A percentile compares a stretch with the other conserved stretches of the same genome.
Evolutionary conservation across 176 grass and related monocot species (phyloP).

Genomic region (Cocos nucifera): DNA sequence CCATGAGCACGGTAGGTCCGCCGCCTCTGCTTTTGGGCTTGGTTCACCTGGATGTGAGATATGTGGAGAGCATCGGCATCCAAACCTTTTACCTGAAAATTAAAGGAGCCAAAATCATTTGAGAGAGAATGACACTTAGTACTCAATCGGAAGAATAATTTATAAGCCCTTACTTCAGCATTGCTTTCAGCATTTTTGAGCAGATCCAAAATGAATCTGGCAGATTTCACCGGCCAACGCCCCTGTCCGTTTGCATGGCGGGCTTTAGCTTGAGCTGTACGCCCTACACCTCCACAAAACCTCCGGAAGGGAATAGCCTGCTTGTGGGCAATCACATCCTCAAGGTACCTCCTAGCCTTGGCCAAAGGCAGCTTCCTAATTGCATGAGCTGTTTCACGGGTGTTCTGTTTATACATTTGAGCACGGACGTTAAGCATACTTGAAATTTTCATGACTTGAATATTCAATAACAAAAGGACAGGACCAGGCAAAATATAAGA

Average conservation of each 20-base stretch:
- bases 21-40: slow-evolving; percentile 62
- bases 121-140: background rate
- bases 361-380: slow-evolving; percentile 44
- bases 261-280: slow-evolving; percentile 73
- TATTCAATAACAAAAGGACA: too few species aligned
- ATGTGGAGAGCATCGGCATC: slow-evolving; percentile 72
- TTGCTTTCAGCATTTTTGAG: slow-evolving; percentile 93
- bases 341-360: slow-evolving; percentile 86
- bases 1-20: slow-evolving; percentile 65
- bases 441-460: too few species aligned
- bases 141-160: background rate
- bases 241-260: slow-evolving; percentile 70
- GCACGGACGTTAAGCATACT: too few species aligned
- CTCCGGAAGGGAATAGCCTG: slow-evolving; percentile 84
- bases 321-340: slow-evolving; percentile 89
- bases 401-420: slow-evolving; percentile 35
- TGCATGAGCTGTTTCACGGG: slow-evolving; percentile 63
- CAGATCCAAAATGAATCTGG: slow-evolving; percentile 64
- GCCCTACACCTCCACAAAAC: slow-evolving; percentile 68
- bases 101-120: background rate
- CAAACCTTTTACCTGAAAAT: slow-evolving; percentile 50
- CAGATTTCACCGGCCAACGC: slow-evolving; percentile 79
- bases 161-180: slow-evolving; percentile 15
- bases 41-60: slow-evolving; percentile 68
- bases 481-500: too few species aligned